Evolutionary conservation across 2,329 filamentous ascomycete species (phyloP).

Genomic region (Dendrostoma leiphaemia): DNA sequence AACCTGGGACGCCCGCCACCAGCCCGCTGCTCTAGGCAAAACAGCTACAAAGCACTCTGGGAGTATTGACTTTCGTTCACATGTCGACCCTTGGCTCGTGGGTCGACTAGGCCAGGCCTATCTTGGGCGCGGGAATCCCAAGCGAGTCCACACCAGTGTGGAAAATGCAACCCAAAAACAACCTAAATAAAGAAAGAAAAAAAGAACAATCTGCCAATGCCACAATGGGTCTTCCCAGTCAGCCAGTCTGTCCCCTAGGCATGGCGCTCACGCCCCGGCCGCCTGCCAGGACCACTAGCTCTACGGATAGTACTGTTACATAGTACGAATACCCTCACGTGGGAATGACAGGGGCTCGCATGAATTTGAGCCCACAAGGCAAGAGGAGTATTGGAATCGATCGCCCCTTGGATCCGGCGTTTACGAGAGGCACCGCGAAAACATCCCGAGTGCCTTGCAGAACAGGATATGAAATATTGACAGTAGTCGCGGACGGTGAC

Average conservation of each 20-base stretch:
- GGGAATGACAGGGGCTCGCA: slow-evolving; percentile 17
- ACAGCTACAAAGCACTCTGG: no score
- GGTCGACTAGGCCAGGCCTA: not conserved
- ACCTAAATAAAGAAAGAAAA: not conserved
- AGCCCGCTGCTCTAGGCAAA: not conserved
- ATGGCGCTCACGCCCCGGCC: no score
- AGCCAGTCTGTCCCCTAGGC: no score
- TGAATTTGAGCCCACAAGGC: slow-evolving; percentile 17
- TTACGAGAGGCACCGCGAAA: not conserved
- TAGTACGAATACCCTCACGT: slow-evolving; percentile 3
- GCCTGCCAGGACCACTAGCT: no score
- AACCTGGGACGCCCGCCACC: no score
- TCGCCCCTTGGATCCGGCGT: not conserved
- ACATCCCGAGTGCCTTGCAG: slow-evolving; percentile 2
- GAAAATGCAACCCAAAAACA: not conserved
- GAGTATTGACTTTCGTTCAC: no score
- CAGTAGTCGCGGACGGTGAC: slow-evolving; percentile 12
- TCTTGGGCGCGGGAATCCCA: no score
- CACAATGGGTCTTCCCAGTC: not conserved
- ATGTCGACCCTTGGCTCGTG: not conserved
- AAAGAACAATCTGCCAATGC: no score
- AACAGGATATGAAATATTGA: slow-evolving; percentile 14
- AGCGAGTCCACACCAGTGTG: not conserved
- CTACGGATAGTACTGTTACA: no score
- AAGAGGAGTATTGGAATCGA: slow-evolving; percentile 16